Evolutionary conservation across 768 basidiomycete genomes (phyloP).

Genomic region (Lentinula aciculospora): DNA sequence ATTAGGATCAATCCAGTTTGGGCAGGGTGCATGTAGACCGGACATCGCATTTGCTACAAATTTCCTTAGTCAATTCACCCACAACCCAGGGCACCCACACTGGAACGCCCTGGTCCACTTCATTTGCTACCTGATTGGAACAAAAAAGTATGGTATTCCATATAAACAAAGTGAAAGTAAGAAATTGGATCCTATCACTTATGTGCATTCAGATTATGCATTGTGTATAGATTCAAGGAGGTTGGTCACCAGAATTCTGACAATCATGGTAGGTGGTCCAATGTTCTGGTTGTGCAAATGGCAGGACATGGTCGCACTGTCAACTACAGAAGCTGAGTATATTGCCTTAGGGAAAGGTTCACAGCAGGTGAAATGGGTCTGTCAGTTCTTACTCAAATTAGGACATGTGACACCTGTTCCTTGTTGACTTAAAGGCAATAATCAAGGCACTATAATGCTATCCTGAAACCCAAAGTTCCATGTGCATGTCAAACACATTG

Average conservation of each 20-base stretch:
- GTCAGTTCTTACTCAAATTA: neutral
- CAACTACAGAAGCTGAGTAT: no score
- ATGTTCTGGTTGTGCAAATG: neutral
- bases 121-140: no score
- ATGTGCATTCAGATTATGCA: no score
- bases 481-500: constrained; percentile 29
- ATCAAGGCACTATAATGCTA: constrained; percentile 11
- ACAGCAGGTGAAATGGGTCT: neutral
- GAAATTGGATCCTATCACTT: no score
- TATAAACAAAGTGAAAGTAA: no score
- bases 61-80: neutral
- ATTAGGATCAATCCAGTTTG: neutral
- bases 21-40: neutral
- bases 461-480: constrained; percentile 17
- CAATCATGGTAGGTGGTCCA: neutral
- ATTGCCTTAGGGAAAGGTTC: neutral
- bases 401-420: neutral
- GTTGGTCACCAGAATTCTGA: neutral
- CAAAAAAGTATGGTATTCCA: no score
- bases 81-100: no score
- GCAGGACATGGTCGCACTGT: neutral
- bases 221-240: neutral
- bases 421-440: constrained; percentile 14
- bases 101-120: no score
- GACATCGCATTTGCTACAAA: neutral